Evolutionary conservation across 2,329 filamentous ascomycete species (phyloP).

Genomic region (Microascus cirrosus): DNA sequence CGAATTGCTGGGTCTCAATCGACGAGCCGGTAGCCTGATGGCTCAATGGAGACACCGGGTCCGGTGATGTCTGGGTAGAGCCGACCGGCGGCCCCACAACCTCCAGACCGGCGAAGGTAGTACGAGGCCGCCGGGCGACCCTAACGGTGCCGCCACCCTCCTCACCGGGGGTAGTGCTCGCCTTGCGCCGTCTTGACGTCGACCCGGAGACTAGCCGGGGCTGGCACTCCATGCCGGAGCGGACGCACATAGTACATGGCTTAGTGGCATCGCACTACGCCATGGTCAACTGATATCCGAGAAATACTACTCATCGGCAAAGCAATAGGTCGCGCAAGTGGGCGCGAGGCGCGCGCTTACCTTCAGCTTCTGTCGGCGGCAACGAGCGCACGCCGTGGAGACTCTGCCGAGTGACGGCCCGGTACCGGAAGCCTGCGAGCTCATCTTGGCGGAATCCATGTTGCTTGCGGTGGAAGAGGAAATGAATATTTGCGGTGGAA

Average conservation of each 20-base stretch:
- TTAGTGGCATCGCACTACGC: slow-evolving; percentile 6
- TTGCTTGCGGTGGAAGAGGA: background rate
- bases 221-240: slow-evolving; percentile 6
- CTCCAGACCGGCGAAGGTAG: background rate
- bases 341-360: background rate
- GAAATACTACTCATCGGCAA: background rate
- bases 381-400: slow-evolving; percentile 5
- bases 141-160: background rate
- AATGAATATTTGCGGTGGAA: background rate
- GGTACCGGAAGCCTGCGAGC: slow-evolving; percentile 1
- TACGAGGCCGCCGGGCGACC: slow-evolving; percentile 1
- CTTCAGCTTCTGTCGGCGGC: slow-evolving; percentile 7
- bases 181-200: background rate
- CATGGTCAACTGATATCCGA: background rate
- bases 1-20: slow-evolving; percentile 6
- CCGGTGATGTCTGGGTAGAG: background rate
- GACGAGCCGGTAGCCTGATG: slow-evolving; percentile 1
- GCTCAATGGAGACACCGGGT: background rate
- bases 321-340: background rate
- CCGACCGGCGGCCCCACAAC: background rate
- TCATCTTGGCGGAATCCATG: background rate
- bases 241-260: slow-evolving; percentile 7
- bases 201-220: slow-evolving; percentile 1
- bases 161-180: background rate
- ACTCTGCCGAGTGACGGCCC: slow-evolving; percentile 1